phyloP scores from a whole-genome alignment of 148 eudicot species.

The Simmondsia chinensis region DNA sequence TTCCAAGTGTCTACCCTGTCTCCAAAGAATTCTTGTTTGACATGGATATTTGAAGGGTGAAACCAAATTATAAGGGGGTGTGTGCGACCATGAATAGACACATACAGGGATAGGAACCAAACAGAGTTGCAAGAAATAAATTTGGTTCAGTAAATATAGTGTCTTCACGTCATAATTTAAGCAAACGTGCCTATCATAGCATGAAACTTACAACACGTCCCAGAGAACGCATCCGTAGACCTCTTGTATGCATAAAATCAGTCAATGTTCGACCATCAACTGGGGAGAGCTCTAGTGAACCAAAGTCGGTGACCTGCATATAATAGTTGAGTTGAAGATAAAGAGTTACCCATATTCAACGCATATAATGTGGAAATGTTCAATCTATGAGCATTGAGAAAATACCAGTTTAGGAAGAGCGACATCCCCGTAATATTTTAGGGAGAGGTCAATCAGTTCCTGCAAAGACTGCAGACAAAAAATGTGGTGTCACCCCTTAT shows the following conservation, averaged over 20 bases:
- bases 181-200: neutral
- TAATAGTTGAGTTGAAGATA: conserved; percentile 8
- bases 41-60: no score
- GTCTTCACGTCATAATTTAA: neutral
- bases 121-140: neutral
- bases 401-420: conserved; percentile 98
- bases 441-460: conserved; percentile 77
- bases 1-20: no score
- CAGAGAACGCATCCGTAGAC: conserved; percentile 95
- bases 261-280: conserved; percentile 98
- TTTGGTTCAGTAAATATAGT: neutral
- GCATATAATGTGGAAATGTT: neutral
- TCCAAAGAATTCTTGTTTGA: no score
- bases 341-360: neutral
- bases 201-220: conserved; percentile 78
- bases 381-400: conserved; percentile 1
- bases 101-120: neutral
- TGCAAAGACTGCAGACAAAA: conserved; percentile 59
- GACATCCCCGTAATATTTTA: conserved; percentile 83
- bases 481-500: neutral
- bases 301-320: conserved; percentile 97
- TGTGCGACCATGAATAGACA: no score
- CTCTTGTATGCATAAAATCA: conserved; percentile 99
- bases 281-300: conserved; percentile 97
- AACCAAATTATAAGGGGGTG: no score